Conservation (phyloP, 352 stramenopile genomes). For the Phytophthora crassamura region DNA sequence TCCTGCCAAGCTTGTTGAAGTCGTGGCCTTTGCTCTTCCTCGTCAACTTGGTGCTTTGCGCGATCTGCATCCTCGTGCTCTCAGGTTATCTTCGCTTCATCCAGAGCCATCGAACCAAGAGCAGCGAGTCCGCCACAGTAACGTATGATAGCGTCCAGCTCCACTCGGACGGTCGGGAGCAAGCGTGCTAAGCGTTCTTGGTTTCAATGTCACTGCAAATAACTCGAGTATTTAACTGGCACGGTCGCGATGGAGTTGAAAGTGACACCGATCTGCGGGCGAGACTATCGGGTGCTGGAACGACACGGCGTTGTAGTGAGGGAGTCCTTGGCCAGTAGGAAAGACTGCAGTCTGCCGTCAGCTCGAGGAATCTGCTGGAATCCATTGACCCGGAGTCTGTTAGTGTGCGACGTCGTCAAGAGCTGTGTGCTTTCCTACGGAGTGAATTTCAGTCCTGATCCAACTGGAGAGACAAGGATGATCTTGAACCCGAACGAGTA, state of each 20-base stretch:
- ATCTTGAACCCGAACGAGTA: slow-evolving; percentile 10
- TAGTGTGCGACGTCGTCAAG: slow-evolving; percentile 51
- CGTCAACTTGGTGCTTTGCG: slow-evolving; percentile 54
- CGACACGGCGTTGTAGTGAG: slow-evolving; percentile 11
- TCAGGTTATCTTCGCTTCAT: slow-evolving; percentile 35
- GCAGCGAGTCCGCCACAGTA: not conserved
- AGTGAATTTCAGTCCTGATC: slow-evolving; percentile 27
- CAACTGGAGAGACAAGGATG: slow-evolving; percentile 21
- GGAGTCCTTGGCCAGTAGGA: slow-evolving; percentile 15
- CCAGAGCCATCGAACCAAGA: slow-evolving; percentile 4
- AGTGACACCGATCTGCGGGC: slow-evolving; percentile 43
- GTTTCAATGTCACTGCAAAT: slow-evolving; percentile 10
- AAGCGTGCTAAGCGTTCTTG: not conserved
- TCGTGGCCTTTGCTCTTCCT: slow-evolving; percentile 55
- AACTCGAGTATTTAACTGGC: slow-evolving; percentile 4
- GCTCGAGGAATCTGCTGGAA: slow-evolving; percentile 61
- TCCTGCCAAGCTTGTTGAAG: slow-evolving; percentile 56
- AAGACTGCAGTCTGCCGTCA: slow-evolving; percentile 12
- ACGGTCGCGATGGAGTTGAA: slow-evolving; percentile 35
- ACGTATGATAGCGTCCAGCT: slow-evolving; percentile 33
- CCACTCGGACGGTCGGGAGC: slow-evolving; percentile 32
- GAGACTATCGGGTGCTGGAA: slow-evolving; percentile 37
- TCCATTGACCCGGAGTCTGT: slow-evolving; percentile 48
- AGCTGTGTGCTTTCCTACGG: slow-evolving; percentile 49
- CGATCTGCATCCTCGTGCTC: slow-evolving; percentile 49